Base-by-base conservation (phyloP, 2,329 filamentous ascomycete species). In the Paecilomyces variotii region DNA sequence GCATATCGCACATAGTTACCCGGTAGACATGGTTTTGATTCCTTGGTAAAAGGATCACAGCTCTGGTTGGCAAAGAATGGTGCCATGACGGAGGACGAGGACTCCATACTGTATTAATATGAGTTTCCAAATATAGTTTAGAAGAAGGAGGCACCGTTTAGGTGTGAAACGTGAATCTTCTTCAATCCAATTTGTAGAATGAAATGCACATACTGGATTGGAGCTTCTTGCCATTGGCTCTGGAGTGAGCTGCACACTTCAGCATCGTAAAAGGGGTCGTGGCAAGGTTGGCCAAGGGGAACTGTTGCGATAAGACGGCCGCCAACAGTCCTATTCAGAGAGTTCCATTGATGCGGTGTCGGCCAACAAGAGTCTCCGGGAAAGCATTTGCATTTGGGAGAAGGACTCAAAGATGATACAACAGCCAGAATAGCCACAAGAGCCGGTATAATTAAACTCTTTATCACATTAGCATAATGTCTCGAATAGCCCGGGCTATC, bases 311-410 rank as follows among this genome's bases (percentile, higher is more conserved):
- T 72, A 28, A 87, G 71, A 3, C 71, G 73, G 0, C 81, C 82
- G 25, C 73, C 71, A 1, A 86, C 71, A 0, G 82, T 78, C 12
- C 66, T 57, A 64, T 87, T 85, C 56, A 87, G 77, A 0, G 64
- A 57, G 5, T 71, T 63, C 84, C 84, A 87, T 4, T 70, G 68
- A 1, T 64, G 53, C 0, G 62, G 25, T 0, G 71, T 69, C 0
- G 84, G 84, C 83, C 84, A 87, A 65, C 76, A 78, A 0, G 61
- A n/a, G 58, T 85, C 80, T 14, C 77, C 78, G 4, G 50, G 50
- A 52, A 52, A 52, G 24, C 50, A 52, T 52, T 28, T 26, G 26
- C 50, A 52, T 24, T 7, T 19, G 7, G 35, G n/a, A 14, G 35
- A 45, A 6, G 35, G n/a, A 45, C n/a, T 45, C 4, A 45, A 19